Evolutionary conservation across 2,329 filamentous ascomycete species (phyloP), one percentile per base, ranked within the genome.

Genomic region (Pestalotiopsis sp.): DNA sequence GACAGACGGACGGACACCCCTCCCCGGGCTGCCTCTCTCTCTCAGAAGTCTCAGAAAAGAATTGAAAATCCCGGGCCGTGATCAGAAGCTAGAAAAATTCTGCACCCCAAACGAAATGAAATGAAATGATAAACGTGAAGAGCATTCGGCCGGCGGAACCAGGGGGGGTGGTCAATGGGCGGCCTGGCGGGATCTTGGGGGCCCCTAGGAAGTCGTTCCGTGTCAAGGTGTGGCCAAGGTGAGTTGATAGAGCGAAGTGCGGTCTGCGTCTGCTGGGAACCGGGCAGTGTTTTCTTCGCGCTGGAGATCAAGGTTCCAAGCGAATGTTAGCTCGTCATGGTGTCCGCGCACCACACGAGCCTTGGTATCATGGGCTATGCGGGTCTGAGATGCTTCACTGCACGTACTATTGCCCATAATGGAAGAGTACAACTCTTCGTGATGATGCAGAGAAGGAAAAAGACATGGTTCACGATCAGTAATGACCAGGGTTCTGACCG

Each of bases 401-500:
- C 20, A 25, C n/a, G n/a, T 60, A 14, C 57, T 25, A 60, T 23
- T 17, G 25, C 25, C 25, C n/a, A 20, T 20, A 52, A 52, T 17
- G 45, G 17, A 6, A 17, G 45, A n/a, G 45, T 23, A 9, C 17
- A 9, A 2, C 20, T 11, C 45, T n/a, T 20, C 45, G 45, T 52
- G 20, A 52, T 52, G 45, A 52, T 52, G 45, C 45, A 52, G 36
- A 23, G 49, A 23, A 64, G 36, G 41, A 56, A 23, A 64, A 23
- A 3, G 57, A 59, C 23, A 59, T 27, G 38, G n/a, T 64, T 7
- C 12, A 52, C 11, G 41, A 62, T 41, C 56, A 36, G 45, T 52
- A 20, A 52, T n/a, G 45, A 52, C 45, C 69, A 70, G 69, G 71
- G 49, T 67, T 64, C 5, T 11, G n/a, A 17, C 9, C 31, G 27